Evolutionary conservation across 805 yeast species (phyloP).

Genomic region (Cyberlindnera bimundalis): DNA sequence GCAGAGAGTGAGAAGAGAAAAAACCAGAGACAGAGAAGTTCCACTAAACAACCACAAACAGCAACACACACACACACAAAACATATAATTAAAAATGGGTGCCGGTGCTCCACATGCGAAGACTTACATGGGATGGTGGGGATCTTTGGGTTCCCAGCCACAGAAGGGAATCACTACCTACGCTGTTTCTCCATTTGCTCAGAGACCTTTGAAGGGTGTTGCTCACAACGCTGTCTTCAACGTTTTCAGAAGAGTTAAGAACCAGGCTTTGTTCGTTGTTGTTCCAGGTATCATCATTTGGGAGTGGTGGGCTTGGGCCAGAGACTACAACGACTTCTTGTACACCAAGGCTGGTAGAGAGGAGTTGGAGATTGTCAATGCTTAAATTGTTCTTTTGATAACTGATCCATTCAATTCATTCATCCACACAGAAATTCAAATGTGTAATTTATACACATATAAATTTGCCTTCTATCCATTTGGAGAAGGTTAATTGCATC

Average conservation of each 20-base stretch:
- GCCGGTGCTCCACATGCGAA: constrained; percentile 60
- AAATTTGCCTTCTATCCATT: too few species aligned
- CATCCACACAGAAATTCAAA: too few species aligned
- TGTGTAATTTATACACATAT: too few species aligned
- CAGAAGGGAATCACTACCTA: constrained; percentile 86
- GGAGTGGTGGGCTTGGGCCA: constrained; percentile 82
- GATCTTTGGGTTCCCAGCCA: constrained; percentile 79
- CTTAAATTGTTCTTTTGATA: constrained; percentile 23
- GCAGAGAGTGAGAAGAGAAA: constrained; percentile 8
- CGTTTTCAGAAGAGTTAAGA: constrained; percentile 88
- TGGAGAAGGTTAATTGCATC: constrained; percentile 3
- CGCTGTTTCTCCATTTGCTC: constrained; percentile 91
- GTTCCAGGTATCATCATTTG: constrained; percentile 80
- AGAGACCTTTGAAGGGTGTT: constrained; percentile 85
- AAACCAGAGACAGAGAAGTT: too few species aligned
- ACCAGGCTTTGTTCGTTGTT: constrained; percentile 74
- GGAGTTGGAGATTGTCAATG: constrained; percentile 70
- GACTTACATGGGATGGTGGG: constrained; percentile 98
- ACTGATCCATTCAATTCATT: too few species aligned
- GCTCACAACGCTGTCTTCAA: constrained; percentile 86
- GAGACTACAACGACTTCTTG: constrained; percentile 88
- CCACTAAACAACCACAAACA: not conserved
- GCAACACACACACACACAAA: constrained; percentile 1
- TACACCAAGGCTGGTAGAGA: constrained; percentile 98
- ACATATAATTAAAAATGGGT: constrained; percentile 50